Base-by-base conservation (phyloP, 2,329 filamentous ascomycete species). In the Fusarium nelsonii region DNA sequence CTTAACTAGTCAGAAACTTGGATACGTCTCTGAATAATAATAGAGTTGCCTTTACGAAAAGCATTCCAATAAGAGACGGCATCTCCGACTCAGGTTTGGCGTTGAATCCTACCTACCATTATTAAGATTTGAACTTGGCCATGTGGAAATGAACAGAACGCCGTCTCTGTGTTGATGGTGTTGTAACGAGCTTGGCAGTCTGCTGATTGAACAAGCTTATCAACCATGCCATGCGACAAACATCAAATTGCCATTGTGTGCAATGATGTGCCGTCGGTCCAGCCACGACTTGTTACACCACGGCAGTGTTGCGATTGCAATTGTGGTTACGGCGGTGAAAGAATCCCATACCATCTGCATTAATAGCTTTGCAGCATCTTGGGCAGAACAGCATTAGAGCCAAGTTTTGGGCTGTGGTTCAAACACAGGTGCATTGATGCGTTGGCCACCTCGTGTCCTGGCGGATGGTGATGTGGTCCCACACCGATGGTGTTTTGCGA, bases 361-460 rank as follows among this genome's bases (percentile, higher is more conserved):
- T 55, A 51, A 70, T 71, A 54, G 51, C 65, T 69, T 63, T 69
- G 66, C 66, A 54, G 63, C 58, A 49, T 63, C 66, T 69, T 55
- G 56, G 63, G 67, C 46, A 70, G 63, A 58, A 36, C 58, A 58
- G 63, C 67, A 70, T 59, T 67, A 64, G 66, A 67, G 66, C 57
- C 52, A 56, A 68, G 65, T 61, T 49, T 61, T 70, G 66, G 63
- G 61, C 52, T 51, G 55, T 55, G 20, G 41, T 61, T 63, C 40
- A 59, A 51, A 63, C 43, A 56, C 26, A 59, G 58, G 41, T 70
- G 67, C 67, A 70, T 58, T 67, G 67, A 70, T 70, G 67, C 58
- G 67, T 64, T 70, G 67, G 67, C 66, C 67, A 59, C 58, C 56
- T 70, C 67, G 58, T 68, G 67, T 60, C 58, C 63, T 51, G 53